Evolutionary conservation across 1,284 basidiomycete species (phyloP).

Genomic region (Moesziomyces sp.): DNA sequence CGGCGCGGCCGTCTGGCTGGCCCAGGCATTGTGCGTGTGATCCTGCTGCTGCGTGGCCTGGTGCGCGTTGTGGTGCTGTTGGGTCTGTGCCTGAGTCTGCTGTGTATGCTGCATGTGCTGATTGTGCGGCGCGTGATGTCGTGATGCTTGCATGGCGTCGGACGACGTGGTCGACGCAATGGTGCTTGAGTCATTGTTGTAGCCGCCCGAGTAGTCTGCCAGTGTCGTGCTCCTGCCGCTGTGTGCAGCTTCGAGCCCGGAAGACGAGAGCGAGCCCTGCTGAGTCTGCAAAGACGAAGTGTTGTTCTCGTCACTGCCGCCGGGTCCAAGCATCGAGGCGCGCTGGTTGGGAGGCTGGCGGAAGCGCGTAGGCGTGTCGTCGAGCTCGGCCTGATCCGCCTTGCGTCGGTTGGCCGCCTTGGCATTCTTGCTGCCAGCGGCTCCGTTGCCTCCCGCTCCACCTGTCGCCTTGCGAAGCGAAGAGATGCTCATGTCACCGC

Average conservation of each 20-base stretch:
- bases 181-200: conserved; percentile 35
- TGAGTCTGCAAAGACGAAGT: conserved; percentile 32
- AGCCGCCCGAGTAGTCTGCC: conserved; percentile 30
- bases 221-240: conserved; percentile 27
- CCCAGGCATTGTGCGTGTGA: conserved; percentile 39
- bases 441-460: conserved; percentile 2
- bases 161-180: conserved; percentile 28
- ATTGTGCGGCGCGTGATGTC: conserved; percentile 30
- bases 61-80: conserved; percentile 28
- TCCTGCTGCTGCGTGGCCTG: conserved; percentile 28
- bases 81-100: conserved; percentile 10
- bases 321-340: conserved; percentile 25
- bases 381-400: conserved; percentile 44
- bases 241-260: conserved; percentile 38
- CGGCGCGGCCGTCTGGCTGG: conserved; percentile 23
- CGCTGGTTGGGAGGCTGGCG: conserved; percentile 34
- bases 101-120: conserved; percentile 33
- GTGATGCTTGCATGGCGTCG: conserved; percentile 32
- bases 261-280: conserved; percentile 31
- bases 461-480: conserved; percentile 17
- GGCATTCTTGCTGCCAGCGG: conserved; percentile 8
- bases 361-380: conserved; percentile 45
- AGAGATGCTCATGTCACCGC: conserved; percentile 20
- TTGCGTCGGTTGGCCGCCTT: conserved; percentile 34
- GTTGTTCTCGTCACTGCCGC: conserved; percentile 19